Evolutionary conservation across 495 filamentous ascomycete species (phyloP), one percentile per base, ranked within the genome.

Genomic region (Neurospora cerealis): DNA sequence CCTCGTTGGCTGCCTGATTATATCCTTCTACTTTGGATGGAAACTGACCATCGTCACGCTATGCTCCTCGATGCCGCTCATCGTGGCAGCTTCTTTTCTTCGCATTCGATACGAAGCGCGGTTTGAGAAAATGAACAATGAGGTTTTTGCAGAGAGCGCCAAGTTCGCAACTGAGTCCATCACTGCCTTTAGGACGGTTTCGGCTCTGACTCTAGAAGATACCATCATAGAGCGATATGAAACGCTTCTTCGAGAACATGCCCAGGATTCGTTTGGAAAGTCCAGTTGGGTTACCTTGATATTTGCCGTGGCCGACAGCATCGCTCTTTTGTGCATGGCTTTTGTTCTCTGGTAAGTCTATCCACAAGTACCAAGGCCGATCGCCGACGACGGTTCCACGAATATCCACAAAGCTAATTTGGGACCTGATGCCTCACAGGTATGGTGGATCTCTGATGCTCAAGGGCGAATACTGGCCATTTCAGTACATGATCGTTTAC

Each of bases 161-260:
- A 85, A 87, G 71, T 89, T 89, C 72, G 87, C 87, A 2, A 84
- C 87, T 2, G 88, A 90, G 76, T 85, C 87, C 9, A 84, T 89
- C 5, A 83, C 84, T 1, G 87, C 87, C 10, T 87, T 88, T 60
- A 80, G 88, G 17, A 89, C 88, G 5, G 88, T 90, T 0, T 84
- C 87, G 10, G 83, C 87, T 8, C 72, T 90, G 60, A 88, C 86
- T 2, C 79, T 89, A 9, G 88, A 90, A 69, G 83, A 86, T 28
- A 83, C 80, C 21, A 88, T 89, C 40, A 82, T 79, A 28, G 69
- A 79, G 2, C 77, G 86, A 41, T 90, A 89, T 73, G 81, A 86
- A 44, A 78, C 71, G 0, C 76, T 91, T 36, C 79, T 92, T 15
- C 76, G 81, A 2, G 81, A 82, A 10, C 89, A 91, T 71, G 83